phyloP scores from a whole-genome alignment of 306 rosid species.

The Benincasa hispida region DNA sequence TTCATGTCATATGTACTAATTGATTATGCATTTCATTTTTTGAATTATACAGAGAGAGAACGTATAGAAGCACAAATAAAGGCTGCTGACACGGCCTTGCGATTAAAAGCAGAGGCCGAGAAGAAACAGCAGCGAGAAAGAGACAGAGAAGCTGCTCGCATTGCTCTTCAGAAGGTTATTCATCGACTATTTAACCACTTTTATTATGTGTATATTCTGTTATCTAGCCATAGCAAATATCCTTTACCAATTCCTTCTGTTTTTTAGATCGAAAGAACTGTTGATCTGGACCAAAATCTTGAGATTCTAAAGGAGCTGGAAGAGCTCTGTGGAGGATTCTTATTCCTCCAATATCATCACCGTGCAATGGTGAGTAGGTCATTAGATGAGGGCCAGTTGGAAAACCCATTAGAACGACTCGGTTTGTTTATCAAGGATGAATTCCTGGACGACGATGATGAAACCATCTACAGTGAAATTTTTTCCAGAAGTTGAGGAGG shows the following conservation, averaged over 20 bases:
- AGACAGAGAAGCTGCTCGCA: slow-evolving; percentile 84
- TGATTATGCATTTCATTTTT: not conserved
- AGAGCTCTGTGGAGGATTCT: slow-evolving; percentile 38
- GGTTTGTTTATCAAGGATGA: slow-evolving; percentile 77
- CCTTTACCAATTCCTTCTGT: not conserved
- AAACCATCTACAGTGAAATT: slow-evolving; percentile 30
- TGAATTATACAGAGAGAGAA: slow-evolving; percentile 39
- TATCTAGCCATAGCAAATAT: not conserved
- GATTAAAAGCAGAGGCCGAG: slow-evolving; percentile 38
- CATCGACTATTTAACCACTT: not conserved
- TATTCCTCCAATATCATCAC: slow-evolving; percentile 15
- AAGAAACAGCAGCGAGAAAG: slow-evolving; percentile 40
- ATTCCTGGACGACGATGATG: slow-evolving; percentile 40
- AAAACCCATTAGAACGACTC: slow-evolving; percentile 53
- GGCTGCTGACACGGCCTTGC: slow-evolving; percentile 57
- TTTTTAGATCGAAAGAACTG: slow-evolving; percentile 55
- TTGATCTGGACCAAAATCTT: slow-evolving; percentile 49
- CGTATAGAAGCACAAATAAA: slow-evolving; percentile 71
- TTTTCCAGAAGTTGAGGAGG: slow-evolving; percentile 9
- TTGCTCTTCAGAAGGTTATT: slow-evolving; percentile 51
- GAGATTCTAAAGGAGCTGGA: slow-evolving; percentile 53
- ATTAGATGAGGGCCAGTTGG: slow-evolving; percentile 1
- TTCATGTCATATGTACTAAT: not conserved
- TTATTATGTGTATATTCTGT: not conserved
- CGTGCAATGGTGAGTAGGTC: slow-evolving; percentile 1